A percentile compares a stretch with the other conserved stretches of the same genome.
phyloP scores from a whole-genome alignment of 2,329 filamentous ascomycete genomes.

The Parafenestella ontariensis region DNA sequence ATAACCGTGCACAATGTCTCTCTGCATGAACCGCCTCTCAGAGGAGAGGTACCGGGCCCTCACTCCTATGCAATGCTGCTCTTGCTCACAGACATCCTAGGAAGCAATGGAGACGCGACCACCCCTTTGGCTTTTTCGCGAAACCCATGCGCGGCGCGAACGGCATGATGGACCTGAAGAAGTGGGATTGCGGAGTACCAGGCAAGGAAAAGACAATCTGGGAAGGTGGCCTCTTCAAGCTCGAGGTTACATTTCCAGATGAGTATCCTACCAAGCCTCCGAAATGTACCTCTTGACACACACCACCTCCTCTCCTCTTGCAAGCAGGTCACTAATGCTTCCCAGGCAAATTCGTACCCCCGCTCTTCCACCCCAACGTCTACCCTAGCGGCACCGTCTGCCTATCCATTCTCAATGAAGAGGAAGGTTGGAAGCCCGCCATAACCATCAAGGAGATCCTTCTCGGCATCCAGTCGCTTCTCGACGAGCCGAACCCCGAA shows the following conservation, averaged over 20 bases:
- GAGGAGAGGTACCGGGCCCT: constrained; percentile 44
- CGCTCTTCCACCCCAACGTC: constrained; percentile 97
- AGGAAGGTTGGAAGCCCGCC: constrained; percentile 97
- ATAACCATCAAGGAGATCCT: constrained; percentile 99
- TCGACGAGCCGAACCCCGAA: constrained; percentile 96
- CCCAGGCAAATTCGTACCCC: constrained; percentile 91
- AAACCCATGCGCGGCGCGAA: constrained; percentile 81
- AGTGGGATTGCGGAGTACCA: constrained; percentile 95
- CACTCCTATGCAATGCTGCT: background rate
- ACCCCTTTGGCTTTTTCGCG: constrained; percentile 97
- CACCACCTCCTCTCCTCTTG: background rate
- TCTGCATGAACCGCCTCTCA: constrained; percentile 77
- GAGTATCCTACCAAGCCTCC: constrained; percentile 99
- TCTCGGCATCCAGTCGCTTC: constrained; percentile 91
- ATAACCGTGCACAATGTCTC: constrained; percentile 67
- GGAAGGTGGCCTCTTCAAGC: constrained; percentile 97
- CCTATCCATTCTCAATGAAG: constrained; percentile 95
- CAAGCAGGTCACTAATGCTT: background rate
- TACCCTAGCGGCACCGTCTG: constrained; percentile 98
- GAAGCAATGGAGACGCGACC: constrained; percentile 96
- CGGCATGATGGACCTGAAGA: constrained; percentile 88
- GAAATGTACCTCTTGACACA: constrained; percentile 74
- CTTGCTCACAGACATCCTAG: constrained; percentile 56
- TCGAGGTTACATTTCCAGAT: constrained; percentile 91
- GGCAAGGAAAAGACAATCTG: constrained; percentile 97